phyloP scores from a whole-genome alignment of 2,329 filamentous ascomycete genomes.

The Nakataea oryzae region DNA sequence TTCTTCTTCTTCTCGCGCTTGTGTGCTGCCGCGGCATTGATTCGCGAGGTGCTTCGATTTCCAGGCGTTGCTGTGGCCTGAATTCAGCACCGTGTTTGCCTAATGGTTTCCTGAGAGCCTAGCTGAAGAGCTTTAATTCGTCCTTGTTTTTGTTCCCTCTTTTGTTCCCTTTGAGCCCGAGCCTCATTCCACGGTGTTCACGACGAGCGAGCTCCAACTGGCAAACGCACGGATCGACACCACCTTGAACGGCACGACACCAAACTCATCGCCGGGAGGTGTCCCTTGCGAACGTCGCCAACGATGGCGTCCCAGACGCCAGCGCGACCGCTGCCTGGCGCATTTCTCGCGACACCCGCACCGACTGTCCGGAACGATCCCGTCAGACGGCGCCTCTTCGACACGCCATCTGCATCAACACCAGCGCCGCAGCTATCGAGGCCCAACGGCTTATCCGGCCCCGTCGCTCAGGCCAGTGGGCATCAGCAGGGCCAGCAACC shows the following conservation, averaged over 20 bases:
- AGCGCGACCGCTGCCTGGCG: conserved; percentile 62
- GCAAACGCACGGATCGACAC: not conserved
- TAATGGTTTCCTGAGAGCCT: not conserved
- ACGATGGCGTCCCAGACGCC: conserved; percentile 55
- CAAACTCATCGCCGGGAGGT: too few relatives aligned
- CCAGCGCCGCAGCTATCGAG: conserved; percentile 9
- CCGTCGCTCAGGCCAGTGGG: not conserved
- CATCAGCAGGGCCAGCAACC: not conserved
- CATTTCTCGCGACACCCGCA: conserved; percentile 66
- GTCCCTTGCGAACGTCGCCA: not conserved
- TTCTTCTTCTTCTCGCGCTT: not conserved
- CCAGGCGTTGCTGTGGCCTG: not conserved
- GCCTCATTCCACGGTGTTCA: not conserved
- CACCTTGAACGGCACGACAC: not conserved
- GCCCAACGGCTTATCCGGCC: conserved; percentile 9
- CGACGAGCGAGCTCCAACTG: not conserved
- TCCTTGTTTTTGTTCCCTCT: not conserved
- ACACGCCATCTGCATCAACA: not conserved
- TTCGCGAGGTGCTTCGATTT: not conserved
- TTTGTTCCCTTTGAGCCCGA: not conserved
- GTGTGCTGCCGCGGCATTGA: not conserved
- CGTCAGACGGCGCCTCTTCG: conserved; percentile 1
- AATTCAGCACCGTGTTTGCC: not conserved
- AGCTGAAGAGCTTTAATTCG: not conserved
- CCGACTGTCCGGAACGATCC: conserved; percentile 36